These are phyloP conservation scores for Hymenoscyphus infarciens DNA, from an alignment of 2,329 filamentous ascomycete species.

Conservation along the genomic window DNA sequence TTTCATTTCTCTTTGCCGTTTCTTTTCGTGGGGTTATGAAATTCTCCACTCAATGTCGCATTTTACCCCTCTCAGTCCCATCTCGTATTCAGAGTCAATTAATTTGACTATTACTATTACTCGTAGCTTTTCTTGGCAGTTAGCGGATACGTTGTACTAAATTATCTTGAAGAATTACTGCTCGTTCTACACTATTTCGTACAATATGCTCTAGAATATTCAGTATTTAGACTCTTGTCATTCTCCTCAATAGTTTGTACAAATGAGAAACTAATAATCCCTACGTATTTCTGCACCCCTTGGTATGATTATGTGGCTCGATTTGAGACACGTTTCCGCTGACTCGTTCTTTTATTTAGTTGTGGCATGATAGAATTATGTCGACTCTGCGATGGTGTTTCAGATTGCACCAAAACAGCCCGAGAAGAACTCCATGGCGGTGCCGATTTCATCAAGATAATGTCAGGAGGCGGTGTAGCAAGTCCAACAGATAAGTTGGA, in stretches of 20 bases:
- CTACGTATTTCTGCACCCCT: too few relatives aligned
- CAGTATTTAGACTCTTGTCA: too few relatives aligned
- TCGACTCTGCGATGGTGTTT: slow-evolving; percentile 17
- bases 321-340: background rate
- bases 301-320: too few relatives aligned
- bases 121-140: too few relatives aligned
- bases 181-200: too few relatives aligned
- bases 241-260: too few relatives aligned
- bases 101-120: too few relatives aligned
- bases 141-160: too few relatives aligned
- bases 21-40: background rate
- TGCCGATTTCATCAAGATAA: slow-evolving; percentile 61
- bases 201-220: too few relatives aligned
- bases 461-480: slow-evolving; percentile 55
- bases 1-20: background rate
- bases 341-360: background rate
- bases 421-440: slow-evolving; percentile 54
- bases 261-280: too few relatives aligned
- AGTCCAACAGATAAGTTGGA: slow-evolving; percentile 52
- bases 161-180: too few relatives aligned
- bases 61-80: background rate
- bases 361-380: background rate
- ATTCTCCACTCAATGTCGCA: background rate
- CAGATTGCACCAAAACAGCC: slow-evolving; percentile 49
- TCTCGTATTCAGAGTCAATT: background rate